Evolutionary conservation across 2,329 filamentous ascomycete species (phyloP).

Genomic region (Ceratocystis colombiana): DNA sequence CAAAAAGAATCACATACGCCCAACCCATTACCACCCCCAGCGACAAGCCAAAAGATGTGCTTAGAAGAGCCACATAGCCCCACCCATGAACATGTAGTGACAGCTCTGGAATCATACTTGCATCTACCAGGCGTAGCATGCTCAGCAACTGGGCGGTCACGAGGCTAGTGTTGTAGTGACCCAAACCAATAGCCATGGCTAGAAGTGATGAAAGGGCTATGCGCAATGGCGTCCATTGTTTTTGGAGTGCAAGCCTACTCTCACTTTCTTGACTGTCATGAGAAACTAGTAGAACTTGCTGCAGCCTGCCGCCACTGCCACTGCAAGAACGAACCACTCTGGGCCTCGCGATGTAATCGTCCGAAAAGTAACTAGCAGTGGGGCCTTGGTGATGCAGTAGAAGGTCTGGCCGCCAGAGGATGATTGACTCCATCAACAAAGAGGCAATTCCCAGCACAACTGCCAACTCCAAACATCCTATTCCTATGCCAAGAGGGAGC

Average conservation of each 20-base stretch:
- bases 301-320: conserved; percentile 6
- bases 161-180: conserved; percentile 16
- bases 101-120: neutral
- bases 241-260: neutral
- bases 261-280: neutral
- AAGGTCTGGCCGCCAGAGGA: neutral
- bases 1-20: neutral
- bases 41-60: conserved; percentile 9
- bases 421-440: conserved; percentile 11
- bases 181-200: conserved; percentile 6
- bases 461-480: conserved; percentile 1
- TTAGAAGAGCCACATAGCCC: conserved; percentile 10
- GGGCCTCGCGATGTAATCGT: neutral
- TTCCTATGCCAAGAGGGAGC: conserved; percentile 10
- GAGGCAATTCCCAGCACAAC: conserved; percentile 3
- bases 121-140: conserved; percentile 16
- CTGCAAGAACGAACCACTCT: neutral
- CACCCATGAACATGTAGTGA: conserved; percentile 11
- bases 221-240: conserved; percentile 11
- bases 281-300: neutral
- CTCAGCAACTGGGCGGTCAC: conserved; percentile 17
- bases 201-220: conserved; percentile 12
- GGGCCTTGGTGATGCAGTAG: neutral
- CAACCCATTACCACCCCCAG: conserved; percentile 9
- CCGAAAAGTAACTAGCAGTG: neutral